Evolutionary conservation across 2,329 filamentous ascomycete genomes (phyloP), one percentile per base, ranked within the genome.

Genomic region (Dactylonectria macrodidyma): DNA sequence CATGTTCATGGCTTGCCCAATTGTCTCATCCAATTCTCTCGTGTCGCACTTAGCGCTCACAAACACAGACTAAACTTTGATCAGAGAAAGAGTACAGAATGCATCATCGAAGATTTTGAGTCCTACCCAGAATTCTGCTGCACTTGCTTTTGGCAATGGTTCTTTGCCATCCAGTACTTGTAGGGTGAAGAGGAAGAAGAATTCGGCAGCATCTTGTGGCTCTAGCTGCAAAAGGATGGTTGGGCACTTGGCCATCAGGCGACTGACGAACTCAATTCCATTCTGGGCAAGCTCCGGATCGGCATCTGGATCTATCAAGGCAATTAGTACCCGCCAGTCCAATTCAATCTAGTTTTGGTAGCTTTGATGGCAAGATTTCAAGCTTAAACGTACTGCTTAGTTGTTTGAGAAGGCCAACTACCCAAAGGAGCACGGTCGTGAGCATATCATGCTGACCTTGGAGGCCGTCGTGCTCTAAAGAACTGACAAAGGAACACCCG

Each of bases 201-300:
- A 89, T 66, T 92, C 89, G 1, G 92, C 84, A 11, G 86, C 84
- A 1, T 87, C 84, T 11, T 85, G 78, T 4, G 89, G 84, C 59
- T 91, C 86, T 9, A 89, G 81, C 5, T 79, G 81, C 56, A 94
- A 85, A 5, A 95, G 81, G 8, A 92, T 84, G n/a, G 84, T 82
- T 0, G 90, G 85, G 63, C 90, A 87, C 62, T 88, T 89, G 10
- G 85, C 84, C 67, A 93, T 82, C 59, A 94, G 83, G 30, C 89
- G 88, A 62, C 89, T 88, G 9, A 92, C 83, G 66, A 95, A 91
- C 62, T 95, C 92, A 56, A 95, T 91, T 57, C 90, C 90, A 65
- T 91, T 90, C 70, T 95, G 91, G 1, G 93, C 85, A 11, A 95
- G 84, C 70, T 95, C 93, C 0, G 93, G 85, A 68, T 95, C 93